A percentile compares a stretch with the other conserved stretches of the same genome.
These are phyloP conservation scores for Lentinus tigrinus DNA, from an alignment of 768 basidiomycete species.

Conservation along the genomic window DNA sequence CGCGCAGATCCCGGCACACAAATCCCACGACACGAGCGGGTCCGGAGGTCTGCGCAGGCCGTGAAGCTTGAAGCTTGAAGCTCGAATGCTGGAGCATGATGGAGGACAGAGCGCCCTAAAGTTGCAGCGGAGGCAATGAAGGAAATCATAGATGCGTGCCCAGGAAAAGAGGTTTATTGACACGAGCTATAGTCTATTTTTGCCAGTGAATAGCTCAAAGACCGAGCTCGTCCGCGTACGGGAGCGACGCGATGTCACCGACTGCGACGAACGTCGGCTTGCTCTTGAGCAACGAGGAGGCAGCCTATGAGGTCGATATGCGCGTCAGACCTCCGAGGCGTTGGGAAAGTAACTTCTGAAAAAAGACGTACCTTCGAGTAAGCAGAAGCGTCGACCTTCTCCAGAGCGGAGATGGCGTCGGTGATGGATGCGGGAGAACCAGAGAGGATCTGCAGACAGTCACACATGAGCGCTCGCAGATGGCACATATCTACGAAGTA, in stretches of 20 bases:
- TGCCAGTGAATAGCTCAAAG: conserved; percentile 42
- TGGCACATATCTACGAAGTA: neutral
- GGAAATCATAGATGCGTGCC: neutral
- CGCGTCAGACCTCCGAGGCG: neutral
- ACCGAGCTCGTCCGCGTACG: conserved; percentile 82
- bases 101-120: neutral
- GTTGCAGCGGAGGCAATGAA: too few relatives aligned
- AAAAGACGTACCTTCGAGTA: conserved; percentile 65
- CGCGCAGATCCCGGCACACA: neutral
- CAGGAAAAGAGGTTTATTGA: neutral
- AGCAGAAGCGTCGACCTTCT: conserved; percentile 62
- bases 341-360: too few relatives aligned
- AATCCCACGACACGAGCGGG: neutral
- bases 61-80: neutral
- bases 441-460: conserved; percentile 54
- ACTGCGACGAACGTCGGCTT: conserved; percentile 89
- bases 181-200: conserved; percentile 4
- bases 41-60: neutral
- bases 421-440: conserved; percentile 58
- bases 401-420: conserved; percentile 63
- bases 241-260: conserved; percentile 74
- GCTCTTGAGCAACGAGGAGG: conserved; percentile 60
- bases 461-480: neutral
- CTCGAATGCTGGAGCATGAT: neutral
- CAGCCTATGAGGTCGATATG: conserved; percentile 43